These are phyloP conservation scores for Hericium alpestre DNA, from an alignment of 768 basidiomycete species.

Conservation along the genomic window DNA sequence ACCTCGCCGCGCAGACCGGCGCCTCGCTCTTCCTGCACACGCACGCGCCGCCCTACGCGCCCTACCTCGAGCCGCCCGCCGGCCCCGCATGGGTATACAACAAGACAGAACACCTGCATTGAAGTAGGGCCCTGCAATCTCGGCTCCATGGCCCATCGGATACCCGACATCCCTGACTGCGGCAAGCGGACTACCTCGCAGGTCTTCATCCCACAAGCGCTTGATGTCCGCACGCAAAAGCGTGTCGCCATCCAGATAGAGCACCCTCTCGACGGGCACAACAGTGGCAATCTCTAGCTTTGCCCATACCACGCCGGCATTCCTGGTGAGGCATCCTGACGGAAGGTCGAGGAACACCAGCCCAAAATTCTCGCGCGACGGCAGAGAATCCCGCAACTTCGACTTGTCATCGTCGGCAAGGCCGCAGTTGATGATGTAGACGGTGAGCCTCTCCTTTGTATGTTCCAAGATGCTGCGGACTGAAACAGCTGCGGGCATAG, in stretches of 20 bases:
- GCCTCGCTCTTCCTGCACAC: slow-evolving; percentile 79
- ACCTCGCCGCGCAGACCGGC: slow-evolving; percentile 83
- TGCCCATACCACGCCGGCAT: slow-evolving; percentile 29
- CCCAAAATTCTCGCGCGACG: slow-evolving; percentile 22
- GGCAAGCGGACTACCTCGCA: slow-evolving; percentile 30
- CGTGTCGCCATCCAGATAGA: slow-evolving; percentile 46
- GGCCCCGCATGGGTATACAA: slow-evolving; percentile 53
- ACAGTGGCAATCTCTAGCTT: slow-evolving; percentile 35
- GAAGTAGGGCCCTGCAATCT: slow-evolving; percentile 32
- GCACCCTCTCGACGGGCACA: slow-evolving; percentile 39
- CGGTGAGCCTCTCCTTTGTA: slow-evolving; percentile 29
- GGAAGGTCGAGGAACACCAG: slow-evolving; percentile 34
- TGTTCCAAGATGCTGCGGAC: slow-evolving; percentile 30
- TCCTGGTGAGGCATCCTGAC: slow-evolving; percentile 10
- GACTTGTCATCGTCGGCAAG: slow-evolving; percentile 25
- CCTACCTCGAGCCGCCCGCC: slow-evolving; percentile 9
- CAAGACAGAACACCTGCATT: slow-evolving; percentile 71
- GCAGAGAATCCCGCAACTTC: slow-evolving; percentile 22
- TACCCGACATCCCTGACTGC: slow-evolving; percentile 39
- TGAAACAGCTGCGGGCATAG: slow-evolving; percentile 37
- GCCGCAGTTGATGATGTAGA: slow-evolving; percentile 43
- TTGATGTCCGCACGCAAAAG: slow-evolving; percentile 31
- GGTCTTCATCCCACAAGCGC: slow-evolving; percentile 35
- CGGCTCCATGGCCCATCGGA: slow-evolving; percentile 33
- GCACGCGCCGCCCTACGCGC: slow-evolving; percentile 43